Evolutionary conservation across 805 yeast genomes (phyloP), one percentile per base, ranked within the genome.

Genomic region (Dipodascopsis tothii): DNA sequence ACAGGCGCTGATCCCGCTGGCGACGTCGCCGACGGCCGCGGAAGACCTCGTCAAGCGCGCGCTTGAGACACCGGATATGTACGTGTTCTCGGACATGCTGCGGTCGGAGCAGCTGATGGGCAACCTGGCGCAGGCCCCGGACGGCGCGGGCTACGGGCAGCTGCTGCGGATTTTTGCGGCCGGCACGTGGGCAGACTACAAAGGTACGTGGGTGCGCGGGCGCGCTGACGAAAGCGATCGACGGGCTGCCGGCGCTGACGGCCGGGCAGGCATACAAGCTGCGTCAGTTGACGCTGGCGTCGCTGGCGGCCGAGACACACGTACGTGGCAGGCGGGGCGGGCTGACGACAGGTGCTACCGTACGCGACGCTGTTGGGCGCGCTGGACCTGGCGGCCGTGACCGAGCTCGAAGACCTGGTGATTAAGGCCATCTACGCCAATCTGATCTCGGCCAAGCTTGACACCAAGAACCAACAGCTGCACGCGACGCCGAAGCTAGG

Each of bases 161-260:
- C 37, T 49, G 9, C 36, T 49, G 20, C 43, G 43, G 6, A 27
- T 49, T 9, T 49, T 49, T 18, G 44, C 52, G 5, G 21, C 40
- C 21, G 53, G 53, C 25, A 43, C 52, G 4, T 49, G 50, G 53
- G n/a, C 27, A 5, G 51, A 49, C 21, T 49, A 49, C 40, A n/a
- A 16, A 3, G 35, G 22, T 6, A 16, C 32, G 33, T 14, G 30
- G 11, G 14, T 9, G 30, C 30, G 14, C 14, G 11, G 30, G 14
- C 14, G 30, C 11, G 11, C 11, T 25, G 9, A 14, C 30, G 9
- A 25, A 25, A 25, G 9, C 14, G 30, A 25, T 25, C 30, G 9
- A 25, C 11, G 30, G 14, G 14, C 20, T 38, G 27, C 47, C 47
- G 18, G 17, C 25, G 20, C 40, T 49, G 16, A n/a, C 37, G 9